phyloP scores from a whole-genome alignment of 768 basidiomycete species.

The Psilocybe tampanensis region DNA sequence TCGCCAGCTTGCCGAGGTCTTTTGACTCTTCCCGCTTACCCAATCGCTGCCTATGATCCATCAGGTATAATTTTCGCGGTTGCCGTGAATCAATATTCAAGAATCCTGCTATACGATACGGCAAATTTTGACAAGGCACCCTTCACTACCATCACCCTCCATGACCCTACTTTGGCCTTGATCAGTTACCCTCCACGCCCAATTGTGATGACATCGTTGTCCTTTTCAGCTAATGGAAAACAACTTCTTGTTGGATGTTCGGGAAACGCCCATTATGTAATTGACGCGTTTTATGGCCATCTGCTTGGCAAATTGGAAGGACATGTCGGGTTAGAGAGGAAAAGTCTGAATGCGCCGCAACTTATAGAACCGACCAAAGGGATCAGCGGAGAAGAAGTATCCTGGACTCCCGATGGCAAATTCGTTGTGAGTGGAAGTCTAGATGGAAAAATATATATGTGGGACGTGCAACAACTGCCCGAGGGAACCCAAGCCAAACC shows the following conservation, averaged over 20 bases:
- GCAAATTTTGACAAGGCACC: constrained; percentile 91
- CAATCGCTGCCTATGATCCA: constrained; percentile 84
- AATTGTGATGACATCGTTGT: constrained; percentile 88
- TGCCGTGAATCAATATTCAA: constrained; percentile 78
- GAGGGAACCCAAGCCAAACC: constrained; percentile 53
- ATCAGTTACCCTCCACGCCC: constrained; percentile 86
- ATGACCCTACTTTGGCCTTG: constrained; percentile 75
- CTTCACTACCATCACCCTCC: constrained; percentile 80
- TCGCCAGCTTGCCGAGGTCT: constrained; percentile 76
- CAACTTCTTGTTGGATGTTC: constrained; percentile 92
- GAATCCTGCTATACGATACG: constrained; percentile 84
- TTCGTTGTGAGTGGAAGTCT: constrained; percentile 85
- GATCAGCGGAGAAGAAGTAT: constrained; percentile 90
- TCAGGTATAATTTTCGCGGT: constrained; percentile 87
- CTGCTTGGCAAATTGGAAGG: constrained; percentile 87
- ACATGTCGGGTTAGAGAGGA: constrained; percentile 79
- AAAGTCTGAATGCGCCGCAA: constrained; percentile 48
- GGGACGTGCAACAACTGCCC: constrained; percentile 79
- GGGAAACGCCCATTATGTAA: constrained; percentile 87
- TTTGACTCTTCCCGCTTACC: constrained; percentile 70
- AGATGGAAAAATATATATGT: constrained; percentile 83
- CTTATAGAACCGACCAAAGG: constrained; percentile 75
- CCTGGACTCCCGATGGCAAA: constrained; percentile 94
- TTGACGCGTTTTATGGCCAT: constrained; percentile 89
- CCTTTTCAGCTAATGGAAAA: constrained; percentile 90